A percentile compares a stretch with the other conserved stretches of the same genome.
Conservation (phyloP, 495 filamentous ascomycete species). For the Aspergillus mulundensis region DNA sequence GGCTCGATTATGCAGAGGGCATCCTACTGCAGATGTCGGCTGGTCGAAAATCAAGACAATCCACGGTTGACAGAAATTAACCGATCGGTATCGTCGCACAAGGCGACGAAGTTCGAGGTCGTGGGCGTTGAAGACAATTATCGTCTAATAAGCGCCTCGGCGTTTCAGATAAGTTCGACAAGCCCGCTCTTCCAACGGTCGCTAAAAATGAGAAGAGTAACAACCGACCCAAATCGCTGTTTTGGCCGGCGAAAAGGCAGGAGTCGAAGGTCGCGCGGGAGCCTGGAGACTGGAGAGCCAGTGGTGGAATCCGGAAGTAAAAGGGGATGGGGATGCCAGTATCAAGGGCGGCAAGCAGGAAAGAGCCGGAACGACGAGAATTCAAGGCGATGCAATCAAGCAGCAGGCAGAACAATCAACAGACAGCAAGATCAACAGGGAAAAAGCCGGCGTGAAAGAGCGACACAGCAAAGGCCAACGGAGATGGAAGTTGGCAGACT, state of each 20-base stretch:
- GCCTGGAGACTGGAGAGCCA: no score
- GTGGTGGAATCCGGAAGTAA: neutral
- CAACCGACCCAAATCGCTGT: neutral
- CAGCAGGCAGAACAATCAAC: neutral
- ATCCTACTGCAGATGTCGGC: slow-evolving; percentile 17
- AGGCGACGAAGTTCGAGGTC: neutral
- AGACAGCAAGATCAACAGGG: neutral
- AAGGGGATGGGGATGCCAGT: neutral
- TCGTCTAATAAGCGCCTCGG: slow-evolving; percentile 1
- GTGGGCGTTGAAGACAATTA: neutral
- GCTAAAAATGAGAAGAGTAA: neutral
- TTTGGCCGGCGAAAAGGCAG: neutral
- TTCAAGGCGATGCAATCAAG: neutral
- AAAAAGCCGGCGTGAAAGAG: neutral
- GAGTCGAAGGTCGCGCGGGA: neutral
- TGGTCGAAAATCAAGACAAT: neutral
- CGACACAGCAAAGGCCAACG: neutral
- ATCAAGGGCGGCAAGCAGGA: slow-evolving; percentile 4
- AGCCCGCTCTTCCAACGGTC: neutral
- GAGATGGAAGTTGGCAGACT: neutral
- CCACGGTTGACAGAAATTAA: neutral
- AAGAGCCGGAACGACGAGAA: neutral
- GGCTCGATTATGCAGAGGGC: slow-evolving; percentile 16
- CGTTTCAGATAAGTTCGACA: neutral
- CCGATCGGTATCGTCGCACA: slow-evolving; percentile 1